Evolutionary conservation across 352 stramenopile genomes (phyloP), one percentile per base, ranked within the genome.

Genomic region (Globisporangium nunn): DNA sequence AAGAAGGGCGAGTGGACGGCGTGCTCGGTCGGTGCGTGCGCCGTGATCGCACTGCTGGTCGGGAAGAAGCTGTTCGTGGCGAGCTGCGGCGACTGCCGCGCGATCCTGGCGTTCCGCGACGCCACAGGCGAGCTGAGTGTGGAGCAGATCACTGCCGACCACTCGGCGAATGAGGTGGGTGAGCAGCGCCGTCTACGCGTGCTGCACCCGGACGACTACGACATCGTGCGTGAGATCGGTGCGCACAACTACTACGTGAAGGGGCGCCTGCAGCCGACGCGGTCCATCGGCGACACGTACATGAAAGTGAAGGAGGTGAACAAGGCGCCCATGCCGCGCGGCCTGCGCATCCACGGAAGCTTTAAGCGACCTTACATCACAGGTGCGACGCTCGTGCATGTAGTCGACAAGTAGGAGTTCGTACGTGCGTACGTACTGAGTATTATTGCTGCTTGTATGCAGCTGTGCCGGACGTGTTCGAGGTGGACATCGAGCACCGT

Each of bases 271-370:
- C 77, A 87, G 61, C 77, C 77, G 7, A 87, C 77, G 45, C 74
- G 77, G 4, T 82, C 71, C 33, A 75, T 87, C 43, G 77, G 77
- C 29, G 77, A 87, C 56, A 87, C 74, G 40, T 87, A 87, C 64
- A 87, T 87, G 77, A 87, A 87, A 50, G 68, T 83, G n/a, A 80
- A 83, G 52, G 72, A 87, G 23, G 77, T 87, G 61, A 87, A 87
- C 64, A 63, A 68, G 3, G 63, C 71, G 23, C 77, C 77, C 4
- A 87, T 87, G 77, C 77, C 77, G 14, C 72, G 72, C 15, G 74
- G 74, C 1, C 63, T 87, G 35, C 77, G 77, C 11, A 80, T 87
- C 55, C 61, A 64, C 15, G 77, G 77, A 35, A 78, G 50, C 58
- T 87, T 87, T 60, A 69, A 69, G 50, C 64, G 73, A 11, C 77